A percentile compares a stretch with the other conserved stretches of the same genome.
Evolutionary conservation across 2,329 filamentous ascomycete genomes (phyloP).

Genomic region (Botrytis porri): DNA sequence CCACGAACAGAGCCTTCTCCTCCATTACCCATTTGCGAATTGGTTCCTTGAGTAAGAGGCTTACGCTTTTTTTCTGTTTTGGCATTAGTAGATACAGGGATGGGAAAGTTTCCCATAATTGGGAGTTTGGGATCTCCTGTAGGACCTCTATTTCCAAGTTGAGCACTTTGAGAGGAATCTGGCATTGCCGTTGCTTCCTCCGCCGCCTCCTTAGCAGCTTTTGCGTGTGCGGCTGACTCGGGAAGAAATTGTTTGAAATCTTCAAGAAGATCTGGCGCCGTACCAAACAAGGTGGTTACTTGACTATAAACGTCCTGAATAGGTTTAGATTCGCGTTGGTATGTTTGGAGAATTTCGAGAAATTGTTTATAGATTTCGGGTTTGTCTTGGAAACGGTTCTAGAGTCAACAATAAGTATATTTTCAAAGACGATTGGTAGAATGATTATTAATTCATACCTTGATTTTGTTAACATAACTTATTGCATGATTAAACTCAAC

Average conservation of each 20-base stretch:
- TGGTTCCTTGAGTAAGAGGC: conserved; percentile 43
- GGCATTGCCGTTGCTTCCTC: conserved; percentile 58
- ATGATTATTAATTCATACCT: conserved; percentile 55
- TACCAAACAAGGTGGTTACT: conserved; percentile 89
- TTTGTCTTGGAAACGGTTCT: conserved; percentile 96
- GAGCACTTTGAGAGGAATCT: conserved; percentile 48
- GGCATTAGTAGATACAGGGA: conserved; percentile 66
- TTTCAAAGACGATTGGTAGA: conserved; percentile 18
- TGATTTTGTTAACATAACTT: conserved; percentile 99
- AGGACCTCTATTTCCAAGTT: conserved; percentile 44
- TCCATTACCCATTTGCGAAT: conserved; percentile 30
- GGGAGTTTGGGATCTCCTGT: conserved; percentile 69
- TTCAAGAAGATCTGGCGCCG: conserved; percentile 89
- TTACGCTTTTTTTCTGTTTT: conserved; percentile 83
- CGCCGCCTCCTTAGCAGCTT: conserved; percentile 56
- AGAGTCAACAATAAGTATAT: conserved; percentile 22
- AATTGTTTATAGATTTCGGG: conserved; percentile 99
- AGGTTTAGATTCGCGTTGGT: conserved; percentile 95
- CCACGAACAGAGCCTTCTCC: conserved; percentile 34
- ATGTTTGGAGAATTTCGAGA: conserved; percentile 95
- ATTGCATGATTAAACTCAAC: conserved; percentile 99
- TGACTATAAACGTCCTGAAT: conserved; percentile 98
- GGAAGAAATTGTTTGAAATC: conserved; percentile 99
- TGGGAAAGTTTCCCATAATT: conserved; percentile 91
- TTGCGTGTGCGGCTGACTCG: conserved; percentile 74